These are phyloP conservation scores for Punica granatum DNA, from an alignment of 345 rosid genomes.

Conservation along the genomic window DNA sequence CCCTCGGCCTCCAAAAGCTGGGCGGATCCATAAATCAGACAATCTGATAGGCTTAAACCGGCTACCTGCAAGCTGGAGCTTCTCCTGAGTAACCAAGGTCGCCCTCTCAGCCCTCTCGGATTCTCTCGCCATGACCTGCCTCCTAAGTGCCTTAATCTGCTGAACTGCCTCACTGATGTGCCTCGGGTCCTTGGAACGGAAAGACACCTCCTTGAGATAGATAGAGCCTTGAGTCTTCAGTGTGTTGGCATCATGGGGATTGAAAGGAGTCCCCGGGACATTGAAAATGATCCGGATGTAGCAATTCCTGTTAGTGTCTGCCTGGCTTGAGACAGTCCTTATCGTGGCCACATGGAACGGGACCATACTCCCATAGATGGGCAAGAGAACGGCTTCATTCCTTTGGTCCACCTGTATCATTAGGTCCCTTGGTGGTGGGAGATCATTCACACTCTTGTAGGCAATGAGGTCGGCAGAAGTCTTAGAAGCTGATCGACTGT, in stretches of 20 bases:
- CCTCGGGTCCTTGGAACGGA: conserved; percentile 86
- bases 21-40: conserved; percentile 85
- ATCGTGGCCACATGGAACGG: conserved; percentile 90
- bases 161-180: conserved; percentile 86
- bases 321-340: conserved; percentile 86
- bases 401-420: conserved; percentile 85
- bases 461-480: conserved; percentile 66
- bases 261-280: conserved; percentile 85
- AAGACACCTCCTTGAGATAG: conserved; percentile 77
- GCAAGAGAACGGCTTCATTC: conserved; percentile 81
- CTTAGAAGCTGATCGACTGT: conserved; percentile 47
- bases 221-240: conserved; percentile 65
- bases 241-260: conserved; percentile 62
- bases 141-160: conserved; percentile 64
- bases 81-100: conserved; percentile 84
- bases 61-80: conserved; percentile 72
- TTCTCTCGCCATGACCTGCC: conserved; percentile 76
- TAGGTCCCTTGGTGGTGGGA: conserved; percentile 62
- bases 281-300: conserved; percentile 79
- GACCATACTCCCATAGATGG: conserved; percentile 79
- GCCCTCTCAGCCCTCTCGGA: conserved; percentile 94
- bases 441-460: conserved; percentile 79
- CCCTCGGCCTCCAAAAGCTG: conserved; percentile 78
- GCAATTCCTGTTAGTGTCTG: conserved; percentile 70
- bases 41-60: conserved; percentile 79